A percentile compares a stretch with the other conserved stretches of the same genome.
Evolutionary conservation across 805 yeast species (phyloP).

Genomic region (Suhomyces emberorum): DNA sequence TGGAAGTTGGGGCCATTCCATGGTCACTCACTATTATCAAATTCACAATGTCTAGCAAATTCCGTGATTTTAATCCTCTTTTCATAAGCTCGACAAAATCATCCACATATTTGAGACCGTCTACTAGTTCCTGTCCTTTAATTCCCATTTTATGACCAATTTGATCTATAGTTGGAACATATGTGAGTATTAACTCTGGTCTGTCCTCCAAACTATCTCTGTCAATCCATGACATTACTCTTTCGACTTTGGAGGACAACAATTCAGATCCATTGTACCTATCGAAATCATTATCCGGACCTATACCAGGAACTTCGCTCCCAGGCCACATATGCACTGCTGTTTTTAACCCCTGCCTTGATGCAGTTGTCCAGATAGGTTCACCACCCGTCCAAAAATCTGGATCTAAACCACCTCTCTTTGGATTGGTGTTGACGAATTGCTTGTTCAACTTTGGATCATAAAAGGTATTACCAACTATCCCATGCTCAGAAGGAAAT

Average conservation of each 20-base stretch:
- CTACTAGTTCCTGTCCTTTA: slow-evolving; percentile 51
- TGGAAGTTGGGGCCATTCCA: slow-evolving; percentile 88
- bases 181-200: slow-evolving; percentile 74
- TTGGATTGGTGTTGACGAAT: slow-evolving; percentile 62
- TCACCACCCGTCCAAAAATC: slow-evolving; percentile 84
- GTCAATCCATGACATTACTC: slow-evolving; percentile 70
- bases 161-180: slow-evolving; percentile 81
- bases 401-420: slow-evolving; percentile 46
- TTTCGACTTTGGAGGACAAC: slow-evolving; percentile 52
- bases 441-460: slow-evolving; percentile 55
- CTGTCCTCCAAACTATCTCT: slow-evolving; percentile 42
- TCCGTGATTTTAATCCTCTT: slow-evolving; percentile 48
- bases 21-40: slow-evolving; percentile 82
- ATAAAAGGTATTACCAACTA: slow-evolving; percentile 76
- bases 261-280: slow-evolving; percentile 62
- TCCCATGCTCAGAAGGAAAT: slow-evolving; percentile 80
- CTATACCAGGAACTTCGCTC: slow-evolving; percentile 64
- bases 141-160: slow-evolving; percentile 74
- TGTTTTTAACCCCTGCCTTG: slow-evolving; percentile 52
- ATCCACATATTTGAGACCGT: slow-evolving; percentile 65
- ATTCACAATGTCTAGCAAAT: slow-evolving; percentile 64
- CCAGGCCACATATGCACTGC: slow-evolving; percentile 99
- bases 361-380: slow-evolving; percentile 82
- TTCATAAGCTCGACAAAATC: slow-evolving; percentile 50
- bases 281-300: slow-evolving; percentile 55